Percentiles rank a stretch among this genome's conserved stretches.
These are phyloP conservation scores for Colletotrichum chrysophilum DNA, from an alignment of 2,329 filamentous ascomycete genomes.

Conservation along the genomic window DNA sequence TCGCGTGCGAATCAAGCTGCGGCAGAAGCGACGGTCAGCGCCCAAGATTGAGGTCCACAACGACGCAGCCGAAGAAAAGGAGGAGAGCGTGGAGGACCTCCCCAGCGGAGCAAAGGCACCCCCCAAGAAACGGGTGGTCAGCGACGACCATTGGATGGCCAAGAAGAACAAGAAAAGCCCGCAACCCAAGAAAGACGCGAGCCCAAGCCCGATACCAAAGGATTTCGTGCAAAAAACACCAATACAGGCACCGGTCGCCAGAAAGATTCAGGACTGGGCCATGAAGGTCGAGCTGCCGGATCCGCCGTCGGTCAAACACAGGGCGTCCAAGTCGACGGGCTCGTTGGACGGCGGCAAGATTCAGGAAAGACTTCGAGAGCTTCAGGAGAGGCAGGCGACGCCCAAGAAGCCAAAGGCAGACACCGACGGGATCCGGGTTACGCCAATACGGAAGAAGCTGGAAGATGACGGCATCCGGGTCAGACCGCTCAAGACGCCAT, in stretches of 20 bases:
- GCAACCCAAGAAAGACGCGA: constrained; percentile 33
- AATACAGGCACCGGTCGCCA: constrained; percentile 60
- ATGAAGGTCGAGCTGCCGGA: constrained; percentile 57
- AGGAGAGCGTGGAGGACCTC: constrained; percentile 25
- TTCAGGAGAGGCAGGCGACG: constrained; percentile 6
- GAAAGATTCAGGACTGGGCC: constrained; percentile 69
- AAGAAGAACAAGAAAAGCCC: constrained; percentile 57
- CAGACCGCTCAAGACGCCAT: constrained; percentile 22
- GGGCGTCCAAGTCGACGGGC: constrained; percentile 39
- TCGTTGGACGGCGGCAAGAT: constrained; percentile 31
- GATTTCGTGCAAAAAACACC: constrained; percentile 60
- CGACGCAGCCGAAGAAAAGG: constrained; percentile 30
- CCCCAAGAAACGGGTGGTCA: constrained; percentile 91
- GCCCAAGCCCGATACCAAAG: constrained; percentile 56
- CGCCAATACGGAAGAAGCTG: constrained; percentile 37
- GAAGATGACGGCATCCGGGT: constrained; percentile 40
- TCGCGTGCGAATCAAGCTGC: constrained; percentile 60
- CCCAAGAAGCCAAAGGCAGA: constrained; percentile 24
- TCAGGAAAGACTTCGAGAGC: constrained; percentile 23
- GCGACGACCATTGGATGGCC: constrained; percentile 88
- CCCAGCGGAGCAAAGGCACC: constrained; percentile 54
- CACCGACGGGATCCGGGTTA: constrained; percentile 51
- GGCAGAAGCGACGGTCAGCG: constrained; percentile 46
- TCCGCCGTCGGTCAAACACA: constrained; percentile 38
- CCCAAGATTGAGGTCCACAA: constrained; percentile 35